Evolutionary conservation across 176 grass and related monocot genomes (phyloP).

Genomic region (Carex scoparia): DNA sequence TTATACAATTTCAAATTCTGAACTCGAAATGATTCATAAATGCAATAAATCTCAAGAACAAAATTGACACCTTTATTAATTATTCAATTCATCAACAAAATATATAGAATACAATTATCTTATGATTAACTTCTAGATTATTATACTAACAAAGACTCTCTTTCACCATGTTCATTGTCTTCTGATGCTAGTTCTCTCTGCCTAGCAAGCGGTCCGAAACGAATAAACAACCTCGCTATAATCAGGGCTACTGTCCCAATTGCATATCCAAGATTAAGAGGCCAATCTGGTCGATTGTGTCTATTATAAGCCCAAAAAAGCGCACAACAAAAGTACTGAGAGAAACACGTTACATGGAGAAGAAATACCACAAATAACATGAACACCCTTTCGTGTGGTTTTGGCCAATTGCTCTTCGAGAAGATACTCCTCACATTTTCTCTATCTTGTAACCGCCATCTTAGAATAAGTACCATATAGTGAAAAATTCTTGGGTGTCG

Average conservation of each 20-base stretch:
- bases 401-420: constrained; percentile 44
- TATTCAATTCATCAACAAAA: too few relatives aligned
- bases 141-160: neutral
- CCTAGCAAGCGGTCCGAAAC: constrained; percentile 51
- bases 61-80: too few relatives aligned
- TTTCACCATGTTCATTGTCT: constrained; percentile 8
- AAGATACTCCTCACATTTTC: constrained; percentile 45
- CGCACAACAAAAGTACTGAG: constrained; percentile 70
- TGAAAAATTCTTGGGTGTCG: constrained; percentile 79
- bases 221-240: constrained; percentile 49
- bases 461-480: constrained; percentile 63
- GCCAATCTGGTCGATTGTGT: constrained; percentile 23
- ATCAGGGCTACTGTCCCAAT: constrained; percentile 43
- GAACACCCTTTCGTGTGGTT: constrained; percentile 50
- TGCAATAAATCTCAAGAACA: too few relatives aligned
- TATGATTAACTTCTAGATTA: too few relatives aligned
- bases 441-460: constrained; percentile 49
- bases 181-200: constrained; percentile 30
- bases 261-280: constrained; percentile 67
- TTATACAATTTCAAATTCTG: too few relatives aligned
- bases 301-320: constrained; percentile 14
- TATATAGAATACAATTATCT: too few relatives aligned
- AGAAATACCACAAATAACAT: constrained; percentile 51
- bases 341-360: constrained; percentile 62
- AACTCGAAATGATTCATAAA: too few relatives aligned